Evolutionary conservation across 768 basidiomycete genomes (phyloP).

Genomic region (Antrodiella citrinella): DNA sequence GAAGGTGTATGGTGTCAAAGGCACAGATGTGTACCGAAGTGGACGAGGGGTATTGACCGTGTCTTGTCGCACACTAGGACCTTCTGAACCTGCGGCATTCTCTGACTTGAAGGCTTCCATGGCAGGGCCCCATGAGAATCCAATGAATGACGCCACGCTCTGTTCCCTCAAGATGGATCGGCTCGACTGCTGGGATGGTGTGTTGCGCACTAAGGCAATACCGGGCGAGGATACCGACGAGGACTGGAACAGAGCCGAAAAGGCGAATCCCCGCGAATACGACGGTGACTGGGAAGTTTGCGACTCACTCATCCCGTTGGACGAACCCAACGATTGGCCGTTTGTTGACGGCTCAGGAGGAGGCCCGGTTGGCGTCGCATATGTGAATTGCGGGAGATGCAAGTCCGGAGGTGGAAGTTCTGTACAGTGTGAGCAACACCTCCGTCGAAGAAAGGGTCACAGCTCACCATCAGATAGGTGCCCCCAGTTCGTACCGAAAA

Average conservation of each 20-base stretch:
- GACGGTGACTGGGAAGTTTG: slow-evolving; percentile 10
- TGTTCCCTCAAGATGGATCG: slow-evolving; percentile 24
- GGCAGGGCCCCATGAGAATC: slow-evolving; percentile 84
- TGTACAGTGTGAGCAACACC: slow-evolving; percentile 19
- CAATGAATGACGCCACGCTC: slow-evolving; percentile 52
- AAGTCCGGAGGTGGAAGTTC: slow-evolving; percentile 45
- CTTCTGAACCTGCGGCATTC: slow-evolving; percentile 2
- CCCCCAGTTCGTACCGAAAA: slow-evolving; percentile 52
- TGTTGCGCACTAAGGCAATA: slow-evolving; percentile 37
- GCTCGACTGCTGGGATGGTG: slow-evolving; percentile 27
- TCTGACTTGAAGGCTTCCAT: slow-evolving; percentile 42
- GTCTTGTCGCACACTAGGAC: not conserved
- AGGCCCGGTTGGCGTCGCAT: slow-evolving; percentile 34
- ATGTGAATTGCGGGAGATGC: slow-evolving; percentile 69
- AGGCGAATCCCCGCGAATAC: slow-evolving; percentile 41
- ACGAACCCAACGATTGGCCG: not conserved
- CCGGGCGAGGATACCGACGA: slow-evolving; percentile 41
- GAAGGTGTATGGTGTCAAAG: slow-evolving; percentile 5
- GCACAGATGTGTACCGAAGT: slow-evolving; percentile 11
- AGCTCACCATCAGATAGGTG: no score
- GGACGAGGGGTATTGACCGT: slow-evolving; percentile 15
- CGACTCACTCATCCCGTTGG: not conserved
- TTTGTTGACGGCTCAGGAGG: not conserved
- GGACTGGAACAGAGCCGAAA: slow-evolving; percentile 77
- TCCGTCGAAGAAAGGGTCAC: no score